These are phyloP conservation scores for Saturnispora quitensis DNA, from an alignment of 805 yeast genomes.

Conservation along the genomic window DNA sequence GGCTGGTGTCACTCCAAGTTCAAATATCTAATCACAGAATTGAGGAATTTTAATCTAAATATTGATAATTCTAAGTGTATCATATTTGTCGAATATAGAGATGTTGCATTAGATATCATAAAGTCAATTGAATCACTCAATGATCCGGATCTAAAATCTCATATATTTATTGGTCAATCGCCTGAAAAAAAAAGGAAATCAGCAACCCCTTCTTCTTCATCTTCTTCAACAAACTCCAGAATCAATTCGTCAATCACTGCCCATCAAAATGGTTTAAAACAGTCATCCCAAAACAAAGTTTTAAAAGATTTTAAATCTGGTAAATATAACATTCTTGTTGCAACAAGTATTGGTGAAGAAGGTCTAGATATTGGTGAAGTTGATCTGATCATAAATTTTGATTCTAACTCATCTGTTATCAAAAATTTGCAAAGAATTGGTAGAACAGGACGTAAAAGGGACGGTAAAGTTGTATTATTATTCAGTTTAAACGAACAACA, in stretches of 20 bases:
- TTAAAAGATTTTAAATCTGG: conserved; percentile 69
- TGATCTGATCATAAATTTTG: conserved; percentile 86
- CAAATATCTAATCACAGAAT: conserved; percentile 45
- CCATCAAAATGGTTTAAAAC: conserved; percentile 80
- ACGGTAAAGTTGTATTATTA: conserved; percentile 70
- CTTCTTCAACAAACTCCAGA: conserved; percentile 16
- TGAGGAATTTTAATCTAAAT: conserved; percentile 43
- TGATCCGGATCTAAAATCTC: conserved; percentile 45
- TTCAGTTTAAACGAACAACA: conserved; percentile 68
- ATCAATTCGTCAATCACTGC: conserved; percentile 67
- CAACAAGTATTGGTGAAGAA: conserved; percentile 97
- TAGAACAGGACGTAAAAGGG: conserved; percentile 91
- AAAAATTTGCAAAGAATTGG: conserved; percentile 95
- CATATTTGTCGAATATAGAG: conserved; percentile 80
- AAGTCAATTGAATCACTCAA: conserved; percentile 34
- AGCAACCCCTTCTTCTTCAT: background rate
- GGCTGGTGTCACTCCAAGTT: conserved; percentile 64
- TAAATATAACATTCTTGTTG: conserved; percentile 70
- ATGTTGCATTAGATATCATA: conserved; percentile 82
- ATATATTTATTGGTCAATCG: conserved; percentile 89
- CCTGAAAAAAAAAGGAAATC: conserved; percentile 46
- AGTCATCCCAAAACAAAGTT: conserved; percentile 73
- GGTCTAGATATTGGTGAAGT: conserved; percentile 98
- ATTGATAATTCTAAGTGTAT: conserved; percentile 40
- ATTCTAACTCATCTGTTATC: conserved; percentile 88